Percentiles rank a stretch among this genome's conserved stretches.
Conservation (phyloP, 129 eudicot genomes). For the Chrysanthemum lavandulifolium region DNA sequence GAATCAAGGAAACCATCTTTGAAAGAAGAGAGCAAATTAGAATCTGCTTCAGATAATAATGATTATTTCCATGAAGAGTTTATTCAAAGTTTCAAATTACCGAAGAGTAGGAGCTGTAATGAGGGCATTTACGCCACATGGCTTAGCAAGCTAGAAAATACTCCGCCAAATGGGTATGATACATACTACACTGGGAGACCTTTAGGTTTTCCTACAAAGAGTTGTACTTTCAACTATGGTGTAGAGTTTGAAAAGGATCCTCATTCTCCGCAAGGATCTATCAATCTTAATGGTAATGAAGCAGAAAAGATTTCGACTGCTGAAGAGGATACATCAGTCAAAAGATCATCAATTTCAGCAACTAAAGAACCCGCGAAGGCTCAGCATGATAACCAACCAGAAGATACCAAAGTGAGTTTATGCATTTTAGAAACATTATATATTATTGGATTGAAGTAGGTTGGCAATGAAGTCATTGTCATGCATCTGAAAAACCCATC, state of each 20-base stretch:
- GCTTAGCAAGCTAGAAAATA: slow-evolving; percentile 35
- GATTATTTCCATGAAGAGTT: slow-evolving; percentile 22
- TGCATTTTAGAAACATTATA: not conserved
- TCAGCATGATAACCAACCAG: slow-evolving; percentile 32
- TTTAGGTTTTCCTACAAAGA: slow-evolving; percentile 31
- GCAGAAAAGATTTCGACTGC: slow-evolving; percentile 26
- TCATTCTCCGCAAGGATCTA: not conserved
- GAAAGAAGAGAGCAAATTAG: slow-evolving; percentile 22
- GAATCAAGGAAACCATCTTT: slow-evolving; percentile 8
- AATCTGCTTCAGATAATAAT: not conserved
- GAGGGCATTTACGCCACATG: slow-evolving; percentile 38
- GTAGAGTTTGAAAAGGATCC: slow-evolving; percentile 42
- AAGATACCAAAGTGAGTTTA: slow-evolving; percentile 52
- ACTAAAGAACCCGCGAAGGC: slow-evolving; percentile 26
- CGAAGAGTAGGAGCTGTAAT: slow-evolving; percentile 62
- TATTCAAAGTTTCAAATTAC: slow-evolving; percentile 39
- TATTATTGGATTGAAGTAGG: no score
- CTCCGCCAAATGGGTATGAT: slow-evolving; percentile 45
- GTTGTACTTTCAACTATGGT: slow-evolving; percentile 39
- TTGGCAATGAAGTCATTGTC: no score
- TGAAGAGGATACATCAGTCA: slow-evolving; percentile 19
- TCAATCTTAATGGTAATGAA: slow-evolving; percentile 33
- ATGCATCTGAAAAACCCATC: not conserved
- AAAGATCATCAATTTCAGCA: slow-evolving; percentile 20
- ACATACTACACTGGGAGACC: slow-evolving; percentile 45